Evolutionary conservation across 495 filamentous ascomycete genomes (phyloP).

Genomic region (Neurospora sp.): DNA sequence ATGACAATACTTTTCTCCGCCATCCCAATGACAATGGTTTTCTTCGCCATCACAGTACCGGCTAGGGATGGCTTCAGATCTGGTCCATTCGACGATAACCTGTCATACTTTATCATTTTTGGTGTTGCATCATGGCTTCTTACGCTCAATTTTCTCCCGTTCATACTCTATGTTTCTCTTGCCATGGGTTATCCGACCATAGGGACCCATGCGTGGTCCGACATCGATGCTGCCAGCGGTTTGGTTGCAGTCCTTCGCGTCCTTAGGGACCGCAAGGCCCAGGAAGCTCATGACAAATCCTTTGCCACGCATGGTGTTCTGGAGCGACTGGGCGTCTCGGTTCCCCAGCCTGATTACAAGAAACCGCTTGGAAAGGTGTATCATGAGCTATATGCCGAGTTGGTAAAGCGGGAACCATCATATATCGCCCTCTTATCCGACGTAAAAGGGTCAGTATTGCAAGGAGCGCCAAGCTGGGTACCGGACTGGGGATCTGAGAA

Average conservation of each 20-base stretch:
- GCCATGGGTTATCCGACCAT: background rate
- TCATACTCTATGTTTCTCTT: background rate
- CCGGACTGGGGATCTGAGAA: background rate
- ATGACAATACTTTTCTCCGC: background rate
- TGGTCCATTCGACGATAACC: background rate
- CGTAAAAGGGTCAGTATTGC: background rate
- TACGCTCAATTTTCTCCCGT: background rate
- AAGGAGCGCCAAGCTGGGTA: background rate
- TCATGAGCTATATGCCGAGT: background rate
- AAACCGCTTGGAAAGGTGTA: background rate
- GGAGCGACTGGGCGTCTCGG: background rate
- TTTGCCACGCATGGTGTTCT: background rate
- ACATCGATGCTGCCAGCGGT: background rate
- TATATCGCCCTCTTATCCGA: background rate
- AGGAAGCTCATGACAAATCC: background rate
- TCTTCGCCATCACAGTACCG: background rate
- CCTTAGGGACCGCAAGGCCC: background rate
- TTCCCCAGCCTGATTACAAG: background rate
- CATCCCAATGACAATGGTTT: background rate
- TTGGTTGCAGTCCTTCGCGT: background rate
- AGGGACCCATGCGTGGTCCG: background rate
- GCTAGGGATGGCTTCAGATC: background rate
- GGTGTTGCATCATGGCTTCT: background rate
- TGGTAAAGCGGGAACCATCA: background rate
- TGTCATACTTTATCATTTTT: background rate